Percentiles rank a stretch among this genome's conserved stretches.
Conservation (phyloP, 495 filamentous ascomycete genomes). For the Neurospora sp. region DNA sequence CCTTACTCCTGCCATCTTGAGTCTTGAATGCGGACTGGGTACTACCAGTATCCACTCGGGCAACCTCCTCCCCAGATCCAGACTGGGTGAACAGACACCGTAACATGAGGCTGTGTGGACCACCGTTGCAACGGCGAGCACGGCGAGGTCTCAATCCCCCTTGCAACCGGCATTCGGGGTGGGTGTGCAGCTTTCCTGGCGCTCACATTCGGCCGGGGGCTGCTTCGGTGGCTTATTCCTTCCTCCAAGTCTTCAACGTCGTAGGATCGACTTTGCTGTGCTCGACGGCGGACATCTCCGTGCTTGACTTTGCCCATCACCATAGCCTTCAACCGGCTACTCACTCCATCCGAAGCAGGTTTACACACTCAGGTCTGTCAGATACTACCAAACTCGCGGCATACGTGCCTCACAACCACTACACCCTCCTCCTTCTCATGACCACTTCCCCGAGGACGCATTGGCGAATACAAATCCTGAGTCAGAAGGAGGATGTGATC, state of each 20-base stretch:
- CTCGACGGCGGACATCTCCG: not conserved
- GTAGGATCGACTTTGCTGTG: not conserved
- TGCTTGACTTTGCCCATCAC: not conserved
- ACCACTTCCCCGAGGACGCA: not conserved
- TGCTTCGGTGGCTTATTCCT: not conserved
- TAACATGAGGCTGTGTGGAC: not conserved
- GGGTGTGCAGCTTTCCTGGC: not conserved
- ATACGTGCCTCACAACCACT: not conserved
- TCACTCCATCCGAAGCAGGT: not conserved
- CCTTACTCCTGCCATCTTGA: not conserved
- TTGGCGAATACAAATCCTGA: not conserved
- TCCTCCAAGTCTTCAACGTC: not conserved
- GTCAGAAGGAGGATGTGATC: not conserved
- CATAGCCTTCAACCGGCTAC: not conserved
- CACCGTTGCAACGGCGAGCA: not conserved
- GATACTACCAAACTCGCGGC: not conserved
- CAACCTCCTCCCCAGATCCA: not conserved
- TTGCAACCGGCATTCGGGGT: not conserved
- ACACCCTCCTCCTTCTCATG: not conserved
- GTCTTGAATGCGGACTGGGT: not conserved
- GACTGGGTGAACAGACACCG: not conserved
- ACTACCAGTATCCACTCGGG: not conserved
- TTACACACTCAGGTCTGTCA: not conserved
- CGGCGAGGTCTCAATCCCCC: not conserved
- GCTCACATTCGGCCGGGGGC: not conserved